Conservation (phyloP, 768 basidiomycete species). For the Exidia glandulosa region DNA sequence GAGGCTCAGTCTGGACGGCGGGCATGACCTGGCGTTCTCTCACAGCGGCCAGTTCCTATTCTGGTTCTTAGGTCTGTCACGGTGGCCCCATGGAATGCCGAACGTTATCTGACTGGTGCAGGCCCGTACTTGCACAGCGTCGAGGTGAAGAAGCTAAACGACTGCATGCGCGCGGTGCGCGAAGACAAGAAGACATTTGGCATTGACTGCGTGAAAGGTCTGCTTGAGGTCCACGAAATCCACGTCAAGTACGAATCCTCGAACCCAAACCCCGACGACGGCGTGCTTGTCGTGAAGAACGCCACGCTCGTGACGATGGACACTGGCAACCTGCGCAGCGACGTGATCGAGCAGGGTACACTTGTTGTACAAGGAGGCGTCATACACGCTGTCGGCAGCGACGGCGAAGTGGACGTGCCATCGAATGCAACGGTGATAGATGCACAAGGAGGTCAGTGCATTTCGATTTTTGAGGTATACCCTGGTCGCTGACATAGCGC, state of each 20-base stretch:
- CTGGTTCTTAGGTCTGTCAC: constrained; percentile 56
- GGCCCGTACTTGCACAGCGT: constrained; percentile 56
- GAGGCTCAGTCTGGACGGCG: constrained; percentile 60
- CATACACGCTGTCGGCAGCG: no score
- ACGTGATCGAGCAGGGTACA: no score
- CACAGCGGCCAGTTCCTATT: constrained; percentile 53
- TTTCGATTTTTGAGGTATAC: neutral
- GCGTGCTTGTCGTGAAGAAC: constrained; percentile 49
- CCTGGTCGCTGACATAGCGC: neutral
- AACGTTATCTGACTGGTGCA: constrained; percentile 14
- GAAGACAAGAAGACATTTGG: constrained; percentile 46
- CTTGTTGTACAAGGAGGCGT: no score
- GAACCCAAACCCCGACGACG: constrained; percentile 18
- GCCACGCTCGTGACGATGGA: constrained; percentile 65
- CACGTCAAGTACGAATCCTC: constrained; percentile 47
- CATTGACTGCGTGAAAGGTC: constrained; percentile 44
- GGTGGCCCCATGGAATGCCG: neutral
- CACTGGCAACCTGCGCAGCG: no score
- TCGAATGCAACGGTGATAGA: constrained; percentile 43
- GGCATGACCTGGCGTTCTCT: constrained; percentile 57
- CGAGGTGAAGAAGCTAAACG: constrained; percentile 38
- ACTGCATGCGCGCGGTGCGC: constrained; percentile 38
- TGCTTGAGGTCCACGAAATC: constrained; percentile 50
- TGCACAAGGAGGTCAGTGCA: constrained; percentile 49
- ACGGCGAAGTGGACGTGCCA: no score